Percentiles rank a stretch among this genome's conserved stretches.
Conservation (phyloP, 768 basidiomycete genomes). For the Brasilioporus rufonigricans region DNA sequence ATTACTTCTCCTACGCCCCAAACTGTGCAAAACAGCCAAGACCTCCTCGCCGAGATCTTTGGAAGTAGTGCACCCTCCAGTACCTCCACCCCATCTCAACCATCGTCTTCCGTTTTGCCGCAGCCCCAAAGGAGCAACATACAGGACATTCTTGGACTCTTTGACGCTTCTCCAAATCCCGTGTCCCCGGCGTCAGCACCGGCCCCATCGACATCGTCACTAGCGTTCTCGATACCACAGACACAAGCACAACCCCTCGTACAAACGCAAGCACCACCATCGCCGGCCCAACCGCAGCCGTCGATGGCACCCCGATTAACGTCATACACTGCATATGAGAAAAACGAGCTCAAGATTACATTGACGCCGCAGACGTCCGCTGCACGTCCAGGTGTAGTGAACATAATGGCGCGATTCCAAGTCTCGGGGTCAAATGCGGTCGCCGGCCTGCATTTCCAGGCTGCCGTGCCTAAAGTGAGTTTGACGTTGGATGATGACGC, state of each 20-base stretch:
- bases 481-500: not conserved
- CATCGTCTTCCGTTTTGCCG: constrained; percentile 40
- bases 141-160: constrained; percentile 90
- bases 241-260: constrained; percentile 29
- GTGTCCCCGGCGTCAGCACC: constrained; percentile 20
- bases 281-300: constrained; percentile 32
- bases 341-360: constrained; percentile 85
- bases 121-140: constrained; percentile 59
- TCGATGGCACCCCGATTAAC: constrained; percentile 50
- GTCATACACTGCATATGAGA: constrained; percentile 86
- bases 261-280: constrained; percentile 34
- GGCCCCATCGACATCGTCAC: constrained; percentile 28
- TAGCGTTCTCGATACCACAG: constrained; percentile 39
- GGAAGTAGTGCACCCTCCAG: constrained; percentile 45
- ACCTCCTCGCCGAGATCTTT: constrained; percentile 92
- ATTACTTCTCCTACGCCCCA: constrained; percentile 41
- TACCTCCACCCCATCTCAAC: constrained; percentile 27
- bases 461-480: constrained; percentile 90
- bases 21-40: constrained; percentile 64
- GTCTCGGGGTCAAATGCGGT: constrained; percentile 52
- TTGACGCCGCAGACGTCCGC: constrained; percentile 84
- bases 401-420: constrained; percentile 88
- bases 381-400: constrained; percentile 82
- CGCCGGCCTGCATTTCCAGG: constrained; percentile 85
- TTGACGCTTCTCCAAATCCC: constrained; percentile 51